Base-by-base conservation (phyloP, 176 grass and related monocot species). In the Bolboschoenus planiculmis region DNA sequence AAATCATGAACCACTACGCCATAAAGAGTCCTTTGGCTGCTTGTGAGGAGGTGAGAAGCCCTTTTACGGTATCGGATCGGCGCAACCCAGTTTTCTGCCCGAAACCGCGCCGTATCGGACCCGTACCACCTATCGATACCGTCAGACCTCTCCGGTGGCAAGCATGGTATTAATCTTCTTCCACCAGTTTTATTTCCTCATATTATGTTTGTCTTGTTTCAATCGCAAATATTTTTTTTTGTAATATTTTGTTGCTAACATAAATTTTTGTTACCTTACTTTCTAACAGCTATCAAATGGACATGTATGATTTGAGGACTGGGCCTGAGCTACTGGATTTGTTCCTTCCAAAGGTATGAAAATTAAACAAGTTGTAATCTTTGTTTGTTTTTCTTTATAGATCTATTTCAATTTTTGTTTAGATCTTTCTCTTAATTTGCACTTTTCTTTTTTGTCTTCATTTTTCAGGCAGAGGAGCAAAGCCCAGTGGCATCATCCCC, bases 1-100 rank as follows among this genome's bases (percentile, higher is more conserved):
- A 18, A 58, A 78, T 5, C 24, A 97, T 93, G 93, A 97, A 90
- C 8, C 91, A 91, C 87, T 97, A 89, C 56, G 91, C 93, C 58
- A 90, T 89, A 87, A 90, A 88, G 71, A 92, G 84, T 86, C 83
- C 90, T 20, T 81, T 97, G 6, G 83, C 92, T 8, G 85, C 85
- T 77, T 88, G 86, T 34, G 86, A 88, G 56, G 90, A 91, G 80
- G 61, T 87, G 74, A 50, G 85, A 39, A 56, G 84, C 35, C 51
- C 85, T 53, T 44, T 64, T 34, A 3, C 46, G 47, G 63, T 46
- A 21, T 36, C 46, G 34, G 88, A 90, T 10, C 83, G 74, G n/a
- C 86, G 88, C 79, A 89, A 87, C 71, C 88, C 95, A 8, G 88
- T 97, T 53, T 95, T 91, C 67, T 98, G 95, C 82, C 95, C 95